A percentile compares a stretch with the other conserved stretches of the same genome.
phyloP scores from a whole-genome alignment of 768 basidiomycete species.

The Cyclocybe aegerita region DNA sequence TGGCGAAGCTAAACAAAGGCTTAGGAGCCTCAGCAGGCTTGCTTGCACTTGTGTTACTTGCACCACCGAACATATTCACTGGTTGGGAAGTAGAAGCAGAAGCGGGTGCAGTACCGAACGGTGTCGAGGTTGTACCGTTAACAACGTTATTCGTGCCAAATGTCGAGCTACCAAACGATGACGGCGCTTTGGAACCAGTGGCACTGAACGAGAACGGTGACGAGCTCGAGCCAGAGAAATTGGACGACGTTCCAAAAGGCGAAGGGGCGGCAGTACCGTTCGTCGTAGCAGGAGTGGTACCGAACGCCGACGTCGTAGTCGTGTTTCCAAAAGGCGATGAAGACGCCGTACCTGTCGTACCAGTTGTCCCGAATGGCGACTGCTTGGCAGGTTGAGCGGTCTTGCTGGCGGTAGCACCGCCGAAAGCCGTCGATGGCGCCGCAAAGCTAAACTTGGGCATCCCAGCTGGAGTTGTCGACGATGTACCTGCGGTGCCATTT shows the following conservation, averaged over 20 bases:
- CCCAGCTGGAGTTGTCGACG: no score
- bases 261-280: constrained; percentile 15
- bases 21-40: constrained; percentile 10
- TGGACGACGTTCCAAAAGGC: constrained; percentile 21
- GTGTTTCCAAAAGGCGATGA: neutral
- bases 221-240: constrained; percentile 9
- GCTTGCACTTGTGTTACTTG: neutral
- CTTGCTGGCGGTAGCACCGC: no score
- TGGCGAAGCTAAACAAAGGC: constrained; percentile 7
- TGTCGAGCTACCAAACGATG: neutral
- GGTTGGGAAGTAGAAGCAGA: constrained; percentile 15
- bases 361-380: no score
- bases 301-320: neutral
- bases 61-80: constrained; percentile 10
- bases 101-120: neutral
- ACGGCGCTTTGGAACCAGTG: constrained; percentile 13
- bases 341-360: no score
- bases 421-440: no score
- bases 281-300: constrained; percentile 19
- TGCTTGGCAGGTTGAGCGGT: no score
- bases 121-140: no score
- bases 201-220: constrained; percentile 20
- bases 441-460: no score
- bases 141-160: neutral
- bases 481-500: no score